Evolutionary conservation across 345 rosid species (phyloP).

Genomic region (Salix exigua): DNA sequence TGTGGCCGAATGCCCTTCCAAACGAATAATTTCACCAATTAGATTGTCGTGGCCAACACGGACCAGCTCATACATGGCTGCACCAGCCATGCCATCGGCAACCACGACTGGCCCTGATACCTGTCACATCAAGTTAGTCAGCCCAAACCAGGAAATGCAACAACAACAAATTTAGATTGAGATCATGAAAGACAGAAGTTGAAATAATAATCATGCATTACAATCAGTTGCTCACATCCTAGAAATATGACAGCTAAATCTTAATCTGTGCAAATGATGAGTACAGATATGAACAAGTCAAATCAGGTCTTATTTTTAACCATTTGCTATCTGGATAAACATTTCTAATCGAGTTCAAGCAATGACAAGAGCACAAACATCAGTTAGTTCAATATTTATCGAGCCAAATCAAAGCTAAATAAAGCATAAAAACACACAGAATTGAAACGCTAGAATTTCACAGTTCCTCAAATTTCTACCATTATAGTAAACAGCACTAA

Average conservation of each 20-base stretch:
- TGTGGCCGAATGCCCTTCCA: conserved; percentile 99
- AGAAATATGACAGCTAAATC: background rate
- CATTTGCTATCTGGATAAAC: background rate
- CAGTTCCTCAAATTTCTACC: background rate
- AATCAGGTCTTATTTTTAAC: background rate
- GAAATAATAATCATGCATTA: background rate
- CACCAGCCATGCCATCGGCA: conserved; percentile 99
- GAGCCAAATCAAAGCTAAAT: background rate
- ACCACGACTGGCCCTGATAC: conserved; percentile 98
- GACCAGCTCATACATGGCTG: conserved; percentile 98
- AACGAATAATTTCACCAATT: conserved; percentile 94
- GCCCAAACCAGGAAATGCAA: background rate
- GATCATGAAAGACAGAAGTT: background rate
- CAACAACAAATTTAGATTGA: background rate
- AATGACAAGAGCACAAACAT: background rate
- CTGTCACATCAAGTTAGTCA: conserved; percentile 33
- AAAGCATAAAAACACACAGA: background rate
- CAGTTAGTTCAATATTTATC: background rate
- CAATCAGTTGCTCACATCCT: background rate
- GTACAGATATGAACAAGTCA: background rate
- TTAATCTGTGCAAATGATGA: background rate
- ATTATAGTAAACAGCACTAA: background rate
- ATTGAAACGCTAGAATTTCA: background rate
- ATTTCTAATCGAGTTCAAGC: background rate
- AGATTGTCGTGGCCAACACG: conserved; percentile 97